Evolutionary conservation across 163 green algal genomes (phyloP).

Genomic region (Scenedesmus sp.): DNA sequence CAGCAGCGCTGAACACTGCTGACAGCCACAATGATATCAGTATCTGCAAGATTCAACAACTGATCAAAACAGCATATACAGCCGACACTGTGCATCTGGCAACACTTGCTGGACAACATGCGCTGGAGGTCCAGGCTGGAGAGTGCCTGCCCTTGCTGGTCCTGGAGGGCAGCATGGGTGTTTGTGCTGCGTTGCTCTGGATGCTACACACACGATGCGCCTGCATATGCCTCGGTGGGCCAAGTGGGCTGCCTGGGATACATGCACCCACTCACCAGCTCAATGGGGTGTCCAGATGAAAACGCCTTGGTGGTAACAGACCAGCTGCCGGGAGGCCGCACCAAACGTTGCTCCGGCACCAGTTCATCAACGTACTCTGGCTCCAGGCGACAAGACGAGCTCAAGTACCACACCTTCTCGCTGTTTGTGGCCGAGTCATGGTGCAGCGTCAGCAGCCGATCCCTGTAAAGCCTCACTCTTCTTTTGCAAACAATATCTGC

Average conservation of each 20-base stretch:
- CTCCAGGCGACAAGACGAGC: slow-evolving; percentile 55
- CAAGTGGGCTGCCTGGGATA: not conserved
- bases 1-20: not conserved
- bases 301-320: slow-evolving; percentile 55
- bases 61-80: not conserved
- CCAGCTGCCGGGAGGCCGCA: slow-evolving; percentile 60
- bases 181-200: not conserved
- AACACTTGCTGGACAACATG: not conserved
- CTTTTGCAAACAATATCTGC: slow-evolving; percentile 61
- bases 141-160: not conserved
- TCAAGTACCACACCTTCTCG: slow-evolving; percentile 61
- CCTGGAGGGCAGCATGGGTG: not conserved
- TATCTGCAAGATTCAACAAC: too few species aligned
- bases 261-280: slow-evolving; percentile 27
- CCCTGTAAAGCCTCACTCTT: slow-evolving; percentile 50
- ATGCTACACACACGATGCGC: not conserved
- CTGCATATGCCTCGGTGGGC: not conserved
- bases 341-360: slow-evolving; percentile 35
- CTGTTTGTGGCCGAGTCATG: slow-evolving; percentile 55
- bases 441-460: slow-evolving; percentile 52
- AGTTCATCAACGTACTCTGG: slow-evolving; percentile 60
- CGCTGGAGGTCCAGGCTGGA: not conserved
- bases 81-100: not conserved
- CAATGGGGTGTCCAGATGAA: slow-evolving; percentile 27
- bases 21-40: not conserved